phyloP scores from a whole-genome alignment of 1,139 yeast genomes.

The Lodderomyces elongisporus region DNA sequence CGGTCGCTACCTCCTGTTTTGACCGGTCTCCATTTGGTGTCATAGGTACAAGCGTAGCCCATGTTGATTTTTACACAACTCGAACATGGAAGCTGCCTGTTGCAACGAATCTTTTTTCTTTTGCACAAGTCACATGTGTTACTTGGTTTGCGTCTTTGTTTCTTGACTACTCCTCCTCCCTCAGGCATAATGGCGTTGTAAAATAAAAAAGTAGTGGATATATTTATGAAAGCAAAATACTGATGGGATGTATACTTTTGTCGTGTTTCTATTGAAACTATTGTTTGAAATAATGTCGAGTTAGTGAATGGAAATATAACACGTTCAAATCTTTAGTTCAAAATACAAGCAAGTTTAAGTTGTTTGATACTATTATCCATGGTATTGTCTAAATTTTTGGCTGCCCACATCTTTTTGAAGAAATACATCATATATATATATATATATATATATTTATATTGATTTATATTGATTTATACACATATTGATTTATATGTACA shows the following conservation, averaged over 20 bases:
- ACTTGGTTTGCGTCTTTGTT: conserved; percentile 19
- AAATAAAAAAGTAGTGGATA: background rate
- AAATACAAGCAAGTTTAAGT: no score
- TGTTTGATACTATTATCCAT: no score
- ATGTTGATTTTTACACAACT: conserved; percentile 21
- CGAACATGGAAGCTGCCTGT: conserved; percentile 24
- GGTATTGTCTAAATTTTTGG: no score
- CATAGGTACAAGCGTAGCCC: conserved; percentile 20
- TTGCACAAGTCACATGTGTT: conserved; percentile 28
- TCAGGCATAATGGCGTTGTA: conserved; percentile 2
- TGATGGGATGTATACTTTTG: conserved; percentile 15
- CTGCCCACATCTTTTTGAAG: no score
- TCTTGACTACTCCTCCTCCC: conserved; percentile 5
- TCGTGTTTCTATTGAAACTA: background rate
- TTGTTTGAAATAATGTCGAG: no score
- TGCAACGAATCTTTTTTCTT: conserved; percentile 27
- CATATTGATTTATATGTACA: no score
- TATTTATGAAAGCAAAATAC: background rate
- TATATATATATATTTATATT: no score
- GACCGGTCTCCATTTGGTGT: conserved; percentile 8
- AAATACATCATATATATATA: no score
- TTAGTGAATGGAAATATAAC: no score
- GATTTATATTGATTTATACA: no score
- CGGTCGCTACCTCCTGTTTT: background rate
- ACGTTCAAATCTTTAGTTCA: no score